Evolutionary conservation across 495 filamentous ascomycete genomes (phyloP).

Genomic region (Podospora sp.): DNA sequence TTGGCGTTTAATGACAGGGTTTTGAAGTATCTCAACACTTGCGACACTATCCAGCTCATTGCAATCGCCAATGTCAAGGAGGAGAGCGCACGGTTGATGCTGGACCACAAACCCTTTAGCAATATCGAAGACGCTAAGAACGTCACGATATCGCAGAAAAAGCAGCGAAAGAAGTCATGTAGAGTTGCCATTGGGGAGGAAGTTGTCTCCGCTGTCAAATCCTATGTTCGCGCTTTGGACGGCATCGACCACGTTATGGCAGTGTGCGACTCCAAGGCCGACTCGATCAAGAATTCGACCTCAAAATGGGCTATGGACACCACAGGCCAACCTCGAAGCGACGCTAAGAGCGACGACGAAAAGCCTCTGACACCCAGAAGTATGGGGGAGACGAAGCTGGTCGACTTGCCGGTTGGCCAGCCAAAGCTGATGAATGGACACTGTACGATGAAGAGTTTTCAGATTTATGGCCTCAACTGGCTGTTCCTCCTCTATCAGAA

Average conservation of each 20-base stretch:
- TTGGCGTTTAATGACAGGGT: slow-evolving; percentile 48
- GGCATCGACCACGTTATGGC: slow-evolving; percentile 78
- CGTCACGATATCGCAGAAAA: slow-evolving; percentile 55
- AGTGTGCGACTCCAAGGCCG: slow-evolving; percentile 69
- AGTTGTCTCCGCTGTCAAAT: slow-evolving; percentile 40
- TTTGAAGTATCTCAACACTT: slow-evolving; percentile 82
- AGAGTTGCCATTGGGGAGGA: slow-evolving; percentile 41
- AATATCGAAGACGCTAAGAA: slow-evolving; percentile 63
- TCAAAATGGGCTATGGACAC: slow-evolving; percentile 77
- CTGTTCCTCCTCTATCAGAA: slow-evolving; percentile 76
- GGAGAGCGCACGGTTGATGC: slow-evolving; percentile 64
- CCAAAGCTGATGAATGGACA: slow-evolving; percentile 72
- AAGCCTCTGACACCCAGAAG: slow-evolving; percentile 36
- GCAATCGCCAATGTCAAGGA: slow-evolving; percentile 76
- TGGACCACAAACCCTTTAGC: slow-evolving; percentile 69
- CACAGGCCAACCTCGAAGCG: slow-evolving; percentile 52
- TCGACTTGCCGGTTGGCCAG: slow-evolving; percentile 50
- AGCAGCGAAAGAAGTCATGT: slow-evolving; percentile 37
- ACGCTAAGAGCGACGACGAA: slow-evolving; percentile 29
- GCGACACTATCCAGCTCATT: slow-evolving; percentile 67
- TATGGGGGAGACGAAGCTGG: slow-evolving; percentile 27
- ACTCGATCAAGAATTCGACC: slow-evolving; percentile 68
- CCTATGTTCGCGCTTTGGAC: slow-evolving; percentile 46
- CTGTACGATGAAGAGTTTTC: slow-evolving; percentile 83
- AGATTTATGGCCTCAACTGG: slow-evolving; percentile 95